These are phyloP conservation scores for Gracilaria vermiculophylla DNA, from an alignment of 23 red algal species.

Conservation along the genomic window DNA sequence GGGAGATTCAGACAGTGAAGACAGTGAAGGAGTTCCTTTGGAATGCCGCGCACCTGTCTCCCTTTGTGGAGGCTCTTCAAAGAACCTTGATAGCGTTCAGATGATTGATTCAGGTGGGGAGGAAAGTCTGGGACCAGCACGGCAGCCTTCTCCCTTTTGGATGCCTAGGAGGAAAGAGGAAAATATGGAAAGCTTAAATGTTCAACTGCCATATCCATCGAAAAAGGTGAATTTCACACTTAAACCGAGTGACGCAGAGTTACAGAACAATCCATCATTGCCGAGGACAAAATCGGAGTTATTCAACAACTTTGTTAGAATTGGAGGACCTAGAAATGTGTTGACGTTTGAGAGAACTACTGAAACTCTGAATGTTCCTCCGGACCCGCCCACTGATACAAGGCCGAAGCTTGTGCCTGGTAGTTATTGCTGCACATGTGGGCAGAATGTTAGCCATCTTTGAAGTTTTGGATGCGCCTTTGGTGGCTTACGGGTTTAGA, in stretches of 20 bases:
- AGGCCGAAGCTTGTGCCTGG: neutral
- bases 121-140: neutral
- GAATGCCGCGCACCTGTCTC: neutral
- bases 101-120: neutral
- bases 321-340: neutral
- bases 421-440: conserved; percentile 6
- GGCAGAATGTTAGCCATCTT: neutral
- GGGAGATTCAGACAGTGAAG: conserved; percentile 13
- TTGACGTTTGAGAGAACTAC: conserved; percentile 15
- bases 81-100: neutral
- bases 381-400: neutral
- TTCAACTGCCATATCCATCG: neutral
- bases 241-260: neutral
- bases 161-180: neutral
- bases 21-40: conserved; percentile 2
- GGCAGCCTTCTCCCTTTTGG: neutral
- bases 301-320: neutral
- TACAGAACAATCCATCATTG: neutral
- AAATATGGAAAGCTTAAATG: neutral
- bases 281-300: neutral
- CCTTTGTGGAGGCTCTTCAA: neutral
- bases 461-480: neutral
- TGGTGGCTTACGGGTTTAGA: neutral
- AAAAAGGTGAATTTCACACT: neutral
- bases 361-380: neutral